A percentile compares a stretch with the other conserved stretches of the same genome.
phyloP scores from a whole-genome alignment of 805 yeast species.

The Schwanniomyces yamadae region DNA sequence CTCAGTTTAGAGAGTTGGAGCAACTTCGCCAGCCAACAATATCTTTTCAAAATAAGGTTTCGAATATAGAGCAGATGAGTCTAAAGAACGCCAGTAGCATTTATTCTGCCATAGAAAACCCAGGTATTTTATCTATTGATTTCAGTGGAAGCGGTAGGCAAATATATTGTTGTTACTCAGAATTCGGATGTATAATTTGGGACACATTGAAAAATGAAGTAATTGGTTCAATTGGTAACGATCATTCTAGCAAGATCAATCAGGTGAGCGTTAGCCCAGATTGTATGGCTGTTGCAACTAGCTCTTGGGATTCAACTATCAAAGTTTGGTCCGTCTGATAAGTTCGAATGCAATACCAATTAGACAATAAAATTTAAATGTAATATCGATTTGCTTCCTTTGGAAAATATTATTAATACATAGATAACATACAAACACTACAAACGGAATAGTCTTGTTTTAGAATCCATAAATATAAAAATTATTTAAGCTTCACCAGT shows the following conservation, averaged over 20 bases:
- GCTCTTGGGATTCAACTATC: conserved; percentile 77
- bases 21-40: background rate
- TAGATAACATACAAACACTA: conserved; percentile 4
- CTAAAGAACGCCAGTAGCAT: conserved; percentile 10
- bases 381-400: background rate
- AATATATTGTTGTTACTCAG: conserved; percentile 73
- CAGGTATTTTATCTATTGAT: conserved; percentile 73
- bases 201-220: conserved; percentile 66
- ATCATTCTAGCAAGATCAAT: conserved; percentile 58
- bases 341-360: background rate
- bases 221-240: conserved; percentile 56
- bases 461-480: background rate
- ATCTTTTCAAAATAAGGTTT: background rate
- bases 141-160: conserved; percentile 74
- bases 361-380: background rate
- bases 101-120: conserved; percentile 45
- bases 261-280: conserved; percentile 67
- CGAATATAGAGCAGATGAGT: too few species aligned
- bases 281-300: conserved; percentile 74
- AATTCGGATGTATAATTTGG: conserved; percentile 74
- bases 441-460: background rate
- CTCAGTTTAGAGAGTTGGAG: conserved; percentile 5
- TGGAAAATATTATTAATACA: conserved; percentile 6
- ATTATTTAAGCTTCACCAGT: conserved; percentile 27
- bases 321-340: conserved; percentile 54